Evolutionary conservation across 2,329 filamentous ascomycete genomes (phyloP).

Genomic region (Venturia asperata): DNA sequence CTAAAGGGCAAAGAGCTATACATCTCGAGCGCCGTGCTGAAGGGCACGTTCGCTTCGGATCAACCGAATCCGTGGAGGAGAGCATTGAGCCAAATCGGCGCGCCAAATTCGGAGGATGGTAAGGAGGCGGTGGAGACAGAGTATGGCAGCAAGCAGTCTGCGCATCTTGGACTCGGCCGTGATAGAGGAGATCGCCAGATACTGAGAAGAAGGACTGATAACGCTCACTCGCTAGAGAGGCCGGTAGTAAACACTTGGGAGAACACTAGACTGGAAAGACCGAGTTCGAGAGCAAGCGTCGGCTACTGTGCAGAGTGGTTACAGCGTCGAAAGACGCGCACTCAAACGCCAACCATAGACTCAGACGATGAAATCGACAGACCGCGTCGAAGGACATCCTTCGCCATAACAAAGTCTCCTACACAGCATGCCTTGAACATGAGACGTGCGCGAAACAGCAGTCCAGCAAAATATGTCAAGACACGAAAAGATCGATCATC

Average conservation of each 20-base stretch:
- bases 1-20: conserved; percentile 50
- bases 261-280: conserved; percentile 13
- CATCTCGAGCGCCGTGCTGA: conserved; percentile 54
- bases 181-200: not conserved
- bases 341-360: not conserved
- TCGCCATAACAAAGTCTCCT: conserved; percentile 4
- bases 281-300: conserved; percentile 16
- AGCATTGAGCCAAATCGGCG: not conserved
- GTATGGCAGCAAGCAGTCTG: not conserved
- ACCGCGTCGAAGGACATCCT: not conserved
- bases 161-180: not conserved
- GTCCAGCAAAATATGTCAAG: not conserved
- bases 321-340: not conserved
- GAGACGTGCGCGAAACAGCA: not conserved
- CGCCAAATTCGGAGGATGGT: not conserved
- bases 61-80: conserved; percentile 34
- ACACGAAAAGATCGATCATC: not conserved
- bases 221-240: not conserved
- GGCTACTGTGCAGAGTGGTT: conserved; percentile 17
- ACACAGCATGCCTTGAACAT: not conserved
- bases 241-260: not conserved
- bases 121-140: not conserved
- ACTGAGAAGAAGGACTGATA: not conserved
- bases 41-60: conserved; percentile 50
- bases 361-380: not conserved